Evolutionary conservation across 352 stramenopile species (phyloP), one percentile per base, ranked within the genome.

Genomic region (Phytophthora lateralis): DNA sequence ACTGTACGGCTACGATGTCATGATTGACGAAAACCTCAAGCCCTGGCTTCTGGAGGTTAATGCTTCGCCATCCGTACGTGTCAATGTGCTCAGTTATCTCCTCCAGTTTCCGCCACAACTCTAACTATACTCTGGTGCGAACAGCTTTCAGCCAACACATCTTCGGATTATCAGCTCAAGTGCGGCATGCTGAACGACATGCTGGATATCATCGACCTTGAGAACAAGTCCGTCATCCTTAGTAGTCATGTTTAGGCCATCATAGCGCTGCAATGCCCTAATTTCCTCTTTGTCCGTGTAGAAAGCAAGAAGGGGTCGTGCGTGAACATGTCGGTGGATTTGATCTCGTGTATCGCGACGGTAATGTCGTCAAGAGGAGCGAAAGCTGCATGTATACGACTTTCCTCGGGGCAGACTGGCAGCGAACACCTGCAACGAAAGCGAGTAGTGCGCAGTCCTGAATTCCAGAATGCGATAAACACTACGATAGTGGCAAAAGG

Each of bases 31-130:
- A 63, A 91, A 90, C 17, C 75, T 97, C 46, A 96, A 97, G 65
- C 88, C 90, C 6, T 97, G 90, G 91, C 71, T 97, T 27, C 69
- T 97, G 12, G 91, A 98, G 71, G 95, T 98, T 17, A 98, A 98
- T 51, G 90, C 94, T 6, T 98, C 91, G 14, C 95, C 95, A 15
- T 97, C 89, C 49, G 83, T 91, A 58, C 44, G 70, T 68, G 8
- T 3, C 8, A 32, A 55, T 32, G 3, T 46, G 17, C 26, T 46
- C 52, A 8, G 12, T 41, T 41, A 17, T 41, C 30, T 37, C 10
- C 30, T 37, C 10, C 9, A 2, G 30, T 30, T 4, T 30, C 4
- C 26, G 26, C 4, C 26, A 30, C 26, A 30, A 41, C 35, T 41
- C 35, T 41, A 41, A 41, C 35, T 6, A 18, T 41, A 17, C 6